Evolutionary conservation across 345 rosid species (phyloP), one percentile per base, ranked within the genome.

Genomic region (Dimocarpus longan): DNA sequence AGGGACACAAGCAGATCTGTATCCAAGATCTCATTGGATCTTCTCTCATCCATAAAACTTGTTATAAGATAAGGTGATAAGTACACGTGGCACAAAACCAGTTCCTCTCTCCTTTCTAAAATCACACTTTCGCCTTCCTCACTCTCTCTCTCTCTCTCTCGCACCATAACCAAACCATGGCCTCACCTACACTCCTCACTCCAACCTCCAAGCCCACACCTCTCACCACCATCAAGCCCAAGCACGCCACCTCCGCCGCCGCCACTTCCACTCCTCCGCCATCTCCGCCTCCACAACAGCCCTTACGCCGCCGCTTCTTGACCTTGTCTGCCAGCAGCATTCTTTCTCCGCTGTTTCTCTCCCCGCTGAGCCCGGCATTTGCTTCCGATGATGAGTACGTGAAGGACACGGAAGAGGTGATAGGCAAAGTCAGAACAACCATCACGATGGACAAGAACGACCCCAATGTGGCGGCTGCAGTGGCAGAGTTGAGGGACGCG

Each of bases 11-110:
- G 7, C 13, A 5, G 44, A 80, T 73, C 54, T 40, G 9, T 6
- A 75, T 11, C 67, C 54, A 37, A n/a, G 16, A 82, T 52, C 13
- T 68, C 50, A 77, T 75, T 80, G 86, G 82, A 10, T 73, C 44
- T 44, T 13, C 56, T 71, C 79, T 78, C 60, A 83, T 82, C 92
- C 91, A 80, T 50, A 52, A 54, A 80, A 54, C 82, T 50, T 79
- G 68, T 68, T 56, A 76, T 22, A 39, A 77, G 98, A 95, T 93
- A 93, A 95, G 96, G 87, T 65, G 97, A 93, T 95, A 95, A 93
- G 97, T 72, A 83, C 87, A 91, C 97, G 96, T 89, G 97, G 86
- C 97, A 81, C 39, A 79, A 78, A 78, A 75, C 71, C 80, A 85
- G 24, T 65, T 77, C 76, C 66, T 79, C 64, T 11, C 43, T 62